These are phyloP conservation scores for Aspergillus cristatus DNA, from an alignment of 495 filamentous ascomycete species.

Conservation along the genomic window DNA sequence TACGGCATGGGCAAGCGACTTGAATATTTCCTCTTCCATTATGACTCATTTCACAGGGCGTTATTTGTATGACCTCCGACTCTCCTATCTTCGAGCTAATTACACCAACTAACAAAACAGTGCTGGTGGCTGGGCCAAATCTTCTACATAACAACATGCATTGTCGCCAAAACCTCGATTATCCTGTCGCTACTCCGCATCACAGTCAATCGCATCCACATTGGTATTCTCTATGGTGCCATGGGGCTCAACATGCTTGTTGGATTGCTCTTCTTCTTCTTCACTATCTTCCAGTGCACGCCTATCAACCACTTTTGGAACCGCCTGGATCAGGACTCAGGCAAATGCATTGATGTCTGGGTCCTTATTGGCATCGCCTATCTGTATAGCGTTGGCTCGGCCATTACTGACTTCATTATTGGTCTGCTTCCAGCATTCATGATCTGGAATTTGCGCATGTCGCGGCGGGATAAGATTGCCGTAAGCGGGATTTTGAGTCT, in stretches of 20 bases:
- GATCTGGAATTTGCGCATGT: slow-evolving; percentile 24
- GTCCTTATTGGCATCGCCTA: slow-evolving; percentile 21
- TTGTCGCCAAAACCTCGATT: slow-evolving; percentile 27
- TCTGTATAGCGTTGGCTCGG: slow-evolving; percentile 26
- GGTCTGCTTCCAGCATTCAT: slow-evolving; percentile 23
- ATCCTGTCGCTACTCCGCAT: slow-evolving; percentile 30
- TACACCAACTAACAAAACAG: slow-evolving; percentile 3
- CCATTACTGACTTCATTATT: slow-evolving; percentile 27
- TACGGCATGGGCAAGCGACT: slow-evolving; percentile 22
- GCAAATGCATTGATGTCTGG: slow-evolving; percentile 19
- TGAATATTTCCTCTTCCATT: slow-evolving; percentile 13
- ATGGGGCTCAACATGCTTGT: slow-evolving; percentile 14
- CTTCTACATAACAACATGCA: slow-evolving; percentile 26
- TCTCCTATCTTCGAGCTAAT: no score
- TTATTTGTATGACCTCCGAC: slow-evolving; percentile 18
- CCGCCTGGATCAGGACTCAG: slow-evolving; percentile 5
- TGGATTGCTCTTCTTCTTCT: slow-evolving; percentile 21
- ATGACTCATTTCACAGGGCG: slow-evolving; percentile 13
- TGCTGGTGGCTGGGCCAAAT: slow-evolving; percentile 26
- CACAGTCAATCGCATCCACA: slow-evolving; percentile 18
- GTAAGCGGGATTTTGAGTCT: slow-evolving; percentile 21
- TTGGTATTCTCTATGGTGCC: slow-evolving; percentile 22
- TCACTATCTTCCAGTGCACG: slow-evolving; percentile 28
- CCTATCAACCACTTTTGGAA: slow-evolving; percentile 29
- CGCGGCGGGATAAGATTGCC: slow-evolving; percentile 17